These are phyloP conservation scores for Colletotrichum lentis DNA, from an alignment of 2,329 filamentous ascomycete species.

Conservation along the genomic window DNA sequence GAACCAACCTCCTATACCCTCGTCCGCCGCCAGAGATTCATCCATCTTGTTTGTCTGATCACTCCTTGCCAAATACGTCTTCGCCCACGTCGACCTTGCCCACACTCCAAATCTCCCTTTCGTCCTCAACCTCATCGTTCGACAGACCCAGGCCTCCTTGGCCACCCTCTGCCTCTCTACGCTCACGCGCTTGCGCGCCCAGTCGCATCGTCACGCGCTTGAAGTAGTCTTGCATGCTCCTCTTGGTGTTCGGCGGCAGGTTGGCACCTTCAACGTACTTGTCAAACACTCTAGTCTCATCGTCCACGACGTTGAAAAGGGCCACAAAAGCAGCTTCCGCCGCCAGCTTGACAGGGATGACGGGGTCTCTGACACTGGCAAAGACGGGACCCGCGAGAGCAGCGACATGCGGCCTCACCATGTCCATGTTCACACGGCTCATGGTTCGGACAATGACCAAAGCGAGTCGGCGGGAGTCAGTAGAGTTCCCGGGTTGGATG, in stretches of 20 bases:
- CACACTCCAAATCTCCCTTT: conserved; percentile 94
- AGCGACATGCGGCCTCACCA: conserved; percentile 81
- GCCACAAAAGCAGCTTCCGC: conserved; percentile 94
- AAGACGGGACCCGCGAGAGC: conserved; percentile 87
- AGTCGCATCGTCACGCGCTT: conserved; percentile 88
- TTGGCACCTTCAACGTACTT: conserved; percentile 81
- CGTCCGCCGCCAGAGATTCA: conserved; percentile 40
- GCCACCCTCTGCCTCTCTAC: conserved; percentile 90
- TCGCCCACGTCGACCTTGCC: conserved; percentile 83
- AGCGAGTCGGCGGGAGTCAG: conserved; percentile 84
- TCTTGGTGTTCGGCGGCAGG: conserved; percentile 76
- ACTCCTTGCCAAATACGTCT: conserved; percentile 60
- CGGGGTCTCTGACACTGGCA: conserved; percentile 84
- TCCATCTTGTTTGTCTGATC: neutral
- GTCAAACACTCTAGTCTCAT: conserved; percentile 86
- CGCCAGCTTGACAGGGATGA: conserved; percentile 94
- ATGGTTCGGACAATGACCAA: conserved; percentile 90
- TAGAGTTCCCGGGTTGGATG: conserved; percentile 79
- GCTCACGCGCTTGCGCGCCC: conserved; percentile 86
- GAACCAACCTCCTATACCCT: conserved; percentile 34
- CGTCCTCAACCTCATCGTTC: conserved; percentile 92
- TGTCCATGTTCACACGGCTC: conserved; percentile 78
- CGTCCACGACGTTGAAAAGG: conserved; percentile 88
- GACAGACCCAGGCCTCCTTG: conserved; percentile 84
- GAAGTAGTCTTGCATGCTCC: conserved; percentile 97